These are phyloP conservation scores for Blastobotrys petasosporus DNA, from an alignment of 1,139 yeast species.

Conservation along the genomic window DNA sequence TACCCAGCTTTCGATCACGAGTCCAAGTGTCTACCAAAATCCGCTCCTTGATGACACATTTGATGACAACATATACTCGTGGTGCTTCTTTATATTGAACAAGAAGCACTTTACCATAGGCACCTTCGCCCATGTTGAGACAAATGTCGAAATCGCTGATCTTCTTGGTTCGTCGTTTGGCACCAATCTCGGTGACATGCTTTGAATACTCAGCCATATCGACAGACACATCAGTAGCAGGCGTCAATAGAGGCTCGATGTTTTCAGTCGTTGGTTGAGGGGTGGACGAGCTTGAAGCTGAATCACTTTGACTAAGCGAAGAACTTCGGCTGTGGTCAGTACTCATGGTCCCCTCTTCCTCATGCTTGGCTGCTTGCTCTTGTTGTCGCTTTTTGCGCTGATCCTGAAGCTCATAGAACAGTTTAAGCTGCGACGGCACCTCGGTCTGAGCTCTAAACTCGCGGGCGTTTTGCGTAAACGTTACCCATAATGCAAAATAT, in stretches of 20 bases:
- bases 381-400: neutral
- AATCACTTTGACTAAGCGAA: neutral
- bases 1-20: conserved; percentile 81
- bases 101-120: conserved; percentile 86
- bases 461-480: conserved; percentile 49
- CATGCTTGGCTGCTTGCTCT: neutral
- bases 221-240: conserved; percentile 1
- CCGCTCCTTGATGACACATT: conserved; percentile 85
- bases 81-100: conserved; percentile 65
- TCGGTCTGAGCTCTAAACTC: conserved; percentile 17
- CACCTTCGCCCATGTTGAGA: conserved; percentile 90
- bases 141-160: conserved; percentile 63
- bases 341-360: neutral
- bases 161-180: conserved; percentile 44
- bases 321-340: conserved; percentile 9
- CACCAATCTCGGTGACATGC: conserved; percentile 31
- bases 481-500: conserved; percentile 74
- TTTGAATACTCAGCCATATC: conserved; percentile 7
- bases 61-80: conserved; percentile 64
- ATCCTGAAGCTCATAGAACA: conserved; percentile 36
- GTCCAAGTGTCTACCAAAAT: conserved; percentile 97
- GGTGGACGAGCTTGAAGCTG: neutral
- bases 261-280: neutral
- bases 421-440: conserved; percentile 54
- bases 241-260: neutral